Base-by-base conservation (phyloP, 768 basidiomycete genomes). In the Dacryopinax spathularia region DNA sequence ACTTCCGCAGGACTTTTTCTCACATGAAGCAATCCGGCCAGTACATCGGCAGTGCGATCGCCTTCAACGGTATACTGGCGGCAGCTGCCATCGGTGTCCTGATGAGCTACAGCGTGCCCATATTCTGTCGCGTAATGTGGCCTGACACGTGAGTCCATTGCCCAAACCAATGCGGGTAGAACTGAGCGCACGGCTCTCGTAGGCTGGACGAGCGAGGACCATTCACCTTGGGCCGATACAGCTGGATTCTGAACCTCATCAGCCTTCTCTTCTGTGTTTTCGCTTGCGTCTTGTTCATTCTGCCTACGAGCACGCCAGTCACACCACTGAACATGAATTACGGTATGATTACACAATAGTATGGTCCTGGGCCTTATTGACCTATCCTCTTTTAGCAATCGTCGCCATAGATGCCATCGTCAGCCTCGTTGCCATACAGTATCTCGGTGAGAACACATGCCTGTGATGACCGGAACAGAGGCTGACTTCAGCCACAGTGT, bases 101-200 rank as follows among this genome's bases (percentile, higher is more conserved):
- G 81, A 74, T 83, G 44, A 77, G 80, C 62, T 84, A 84, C 67
- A 64, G 82, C 22, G 80, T 82, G 65, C 82, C 82, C 12, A 81
- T 84, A 65, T 74, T 81, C 41, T 81, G 83, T 39, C 78, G 82
- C 5, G 79, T 81, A 2, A 80, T 83, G 70, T 83, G 82, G 81
- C 80, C 81, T 5, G 69, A 73, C 7, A 75, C 81, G 75, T 81
- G 66, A 68, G 77, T 75, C 13, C n/a, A 34, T 34, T 60, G 44
- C 37, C 10, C 25, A 60, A 22, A 16, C 15, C 31, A 37, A 36
- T 68, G 33, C 20, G 62, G 7, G 44, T 63, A 16, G 62, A 31
- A 68, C 31, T 60, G 35, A 60, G 43, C 60, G 44, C 22, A 16
- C 60, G 29, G 12, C 15, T 43, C 9, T 37, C 25, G 3, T 6